Evolutionary conservation across 2,329 filamentous ascomycete species (phyloP), one percentile per base, ranked within the genome.

Genomic region (Volutella citrinella): DNA sequence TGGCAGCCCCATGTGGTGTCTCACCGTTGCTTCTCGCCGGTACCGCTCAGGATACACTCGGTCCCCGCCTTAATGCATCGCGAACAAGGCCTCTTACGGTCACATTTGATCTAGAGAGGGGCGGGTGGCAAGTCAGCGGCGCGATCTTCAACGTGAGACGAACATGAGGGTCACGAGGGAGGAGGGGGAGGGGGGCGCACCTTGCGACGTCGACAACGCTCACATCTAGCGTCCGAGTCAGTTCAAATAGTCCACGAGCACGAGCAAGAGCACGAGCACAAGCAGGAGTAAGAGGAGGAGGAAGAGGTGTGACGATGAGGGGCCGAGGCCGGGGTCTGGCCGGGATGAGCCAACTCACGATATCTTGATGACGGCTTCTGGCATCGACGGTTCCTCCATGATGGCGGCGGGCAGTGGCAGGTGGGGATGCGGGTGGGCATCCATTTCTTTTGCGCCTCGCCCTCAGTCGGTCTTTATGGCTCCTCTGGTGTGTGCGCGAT

Each of bases 51-150:
- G n/a, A 59, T 53, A 40, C 65, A 69, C 27, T 66, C 59, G 8
- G 56, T 60, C 14, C 58, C 56, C 7, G 63, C 61, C 44, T 66
- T 64, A 46, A 57, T 49, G 44, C 73, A 77, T 39, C 66, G 68
- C 19, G 64, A 65, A 46, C 73, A 77, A 10, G 73, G 73, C 11
- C 63, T 55, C 27, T 64, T 64, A 5, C 72, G 66, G 48, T 75
- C 68, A 49, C 73, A 77, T 58, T 73, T 76, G 22, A 76, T 68
- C 62, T 75, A 29, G 7, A 30, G 8, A 3, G 13, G 18, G 9
- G 10, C 10, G 15, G 12, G 16, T 17, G 20, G 64, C 22, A 41
- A 28, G 18, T n/a, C 13, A 20, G 6, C 7, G 13, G 9, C 4
- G 4, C 14, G 15, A n/a, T n/a, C n/a, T n/a, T n/a, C n/a, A n/a